Evolutionary conservation across 2,329 filamentous ascomycete species (phyloP), one percentile per base, ranked within the genome.

Genomic region (Aspergillus sp.): DNA sequence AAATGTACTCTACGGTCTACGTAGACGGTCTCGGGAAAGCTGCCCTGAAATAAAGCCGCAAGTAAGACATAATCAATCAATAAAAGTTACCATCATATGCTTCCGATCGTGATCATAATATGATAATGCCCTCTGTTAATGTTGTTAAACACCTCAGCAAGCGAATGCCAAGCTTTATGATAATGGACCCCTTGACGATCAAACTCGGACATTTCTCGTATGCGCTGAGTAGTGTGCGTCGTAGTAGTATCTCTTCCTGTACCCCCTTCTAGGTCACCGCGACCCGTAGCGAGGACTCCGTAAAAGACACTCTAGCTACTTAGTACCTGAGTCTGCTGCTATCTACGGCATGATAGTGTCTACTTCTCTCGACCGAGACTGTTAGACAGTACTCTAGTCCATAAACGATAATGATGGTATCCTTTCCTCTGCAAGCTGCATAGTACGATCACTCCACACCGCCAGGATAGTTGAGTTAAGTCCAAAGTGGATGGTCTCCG

Each of bases 91-190:
- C n/a, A 16, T 10, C 29, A 12, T 47, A 24, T 22, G 45, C 22
- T 18, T 24, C 9, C 12, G 45, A 47, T 20, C 31, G n/a, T 54
- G 39, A 24, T 14, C 36, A 24, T 22, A 24, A 29, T 18, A 24
- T 14, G 22, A 24, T 22, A 24, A 29, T 18, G 14, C 53, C 53
- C 4, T 31, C 31, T 54, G 36, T 20, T 24, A 54, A 36, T 9
- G 32, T 24, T 16, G 14, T n/a, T 45, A 24, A 20, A 42, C 20
- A 51, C 26, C 49, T 47, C 18, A 52, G 24, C 22, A 52, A 55
- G 53, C 36, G 52, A 59, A 56, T 52, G 63, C 59, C 59, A 66
- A 66, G 63, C 63, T 65, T 66, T 62, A 49, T 31, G 53, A 59
- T 24, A 46, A 56, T 56, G 55, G 59, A 59, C 51, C 46, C 20